Conservation (phyloP, 2,329 filamentous ascomycete genomes). For the Myriosclerotinia scirpicola region DNA sequence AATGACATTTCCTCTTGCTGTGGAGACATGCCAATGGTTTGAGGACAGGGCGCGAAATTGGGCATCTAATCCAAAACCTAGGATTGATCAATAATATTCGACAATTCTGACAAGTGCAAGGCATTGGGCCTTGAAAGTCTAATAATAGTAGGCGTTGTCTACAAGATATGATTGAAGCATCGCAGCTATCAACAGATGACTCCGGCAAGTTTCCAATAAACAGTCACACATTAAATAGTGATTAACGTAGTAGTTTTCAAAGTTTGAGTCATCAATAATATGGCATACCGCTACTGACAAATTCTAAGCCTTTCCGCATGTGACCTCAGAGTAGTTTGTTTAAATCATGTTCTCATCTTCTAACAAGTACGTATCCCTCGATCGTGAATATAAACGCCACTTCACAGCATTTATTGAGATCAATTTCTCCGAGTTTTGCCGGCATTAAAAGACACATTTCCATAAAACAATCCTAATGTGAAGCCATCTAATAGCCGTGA, state of each 20-base stretch:
- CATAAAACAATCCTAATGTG: neutral
- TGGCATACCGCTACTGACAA: no score
- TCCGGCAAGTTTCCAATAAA: no score
- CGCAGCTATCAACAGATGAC: no score
- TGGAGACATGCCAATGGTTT: conserved; percentile 11
- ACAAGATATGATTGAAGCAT: no score
- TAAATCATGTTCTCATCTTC: neutral
- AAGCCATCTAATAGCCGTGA: neutral
- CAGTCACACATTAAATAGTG: no score
- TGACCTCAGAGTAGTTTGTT: neutral
- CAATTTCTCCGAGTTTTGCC: neutral
- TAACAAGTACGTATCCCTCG: neutral
- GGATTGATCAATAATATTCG: no score
- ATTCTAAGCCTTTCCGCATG: neutral
- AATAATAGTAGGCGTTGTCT: no score
- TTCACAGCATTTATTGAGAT: neutral
- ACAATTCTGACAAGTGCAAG: no score
- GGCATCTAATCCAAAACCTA: neutral
- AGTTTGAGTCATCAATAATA: neutral
- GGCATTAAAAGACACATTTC: rapidly evolving
- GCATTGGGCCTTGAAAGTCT: no score
- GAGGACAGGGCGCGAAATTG: neutral
- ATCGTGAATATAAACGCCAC: neutral
- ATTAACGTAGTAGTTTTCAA: no score
- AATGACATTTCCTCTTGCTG: neutral